A percentile compares a stretch with the other conserved stretches of the same genome.
phyloP scores from a whole-genome alignment of 805 yeast genomes.

The Saturnispora silvae region DNA sequence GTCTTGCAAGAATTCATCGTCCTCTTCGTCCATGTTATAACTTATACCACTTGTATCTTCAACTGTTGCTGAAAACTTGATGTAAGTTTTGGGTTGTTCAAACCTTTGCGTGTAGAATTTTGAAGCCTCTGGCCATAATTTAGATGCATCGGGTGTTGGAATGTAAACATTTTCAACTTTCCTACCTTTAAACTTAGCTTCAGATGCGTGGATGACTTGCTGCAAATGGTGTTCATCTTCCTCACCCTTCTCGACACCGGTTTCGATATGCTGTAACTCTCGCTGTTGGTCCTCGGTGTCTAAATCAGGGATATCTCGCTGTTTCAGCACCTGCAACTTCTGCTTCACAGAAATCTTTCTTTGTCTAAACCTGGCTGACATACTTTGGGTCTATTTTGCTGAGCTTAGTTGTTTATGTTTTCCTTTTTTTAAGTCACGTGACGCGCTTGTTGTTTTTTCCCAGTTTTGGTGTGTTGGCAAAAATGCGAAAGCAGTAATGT shows the following conservation, averaged over 20 bases:
- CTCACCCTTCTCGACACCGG: conserved; percentile 96
- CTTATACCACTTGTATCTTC: conserved; percentile 85
- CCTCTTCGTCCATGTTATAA: conserved; percentile 85
- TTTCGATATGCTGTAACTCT: conserved; percentile 81
- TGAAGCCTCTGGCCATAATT: conserved; percentile 65
- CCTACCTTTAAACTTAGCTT: conserved; percentile 48
- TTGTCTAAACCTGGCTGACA: conserved; percentile 78
- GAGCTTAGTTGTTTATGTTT: not conserved
- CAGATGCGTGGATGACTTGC: conserved; percentile 76
- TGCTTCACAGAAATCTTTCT: conserved; percentile 91
- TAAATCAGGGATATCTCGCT: conserved; percentile 68
- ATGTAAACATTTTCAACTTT: conserved; percentile 57
- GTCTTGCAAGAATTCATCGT: conserved; percentile 52
- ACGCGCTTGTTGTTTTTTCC: too few relatives aligned
- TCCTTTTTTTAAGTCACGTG: not conserved
- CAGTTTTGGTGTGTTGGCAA: too few relatives aligned
- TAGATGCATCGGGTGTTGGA: conserved; percentile 94
- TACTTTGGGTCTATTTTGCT: conserved; percentile 15
- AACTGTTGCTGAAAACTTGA: conserved; percentile 88
- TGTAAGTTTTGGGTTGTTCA: conserved; percentile 65
- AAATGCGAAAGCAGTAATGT: too few relatives aligned
- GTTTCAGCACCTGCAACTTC: conserved; percentile 64
- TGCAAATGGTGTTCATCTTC: conserved; percentile 96
- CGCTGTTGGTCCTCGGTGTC: conserved; percentile 76
- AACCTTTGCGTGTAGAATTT: conserved; percentile 63